Evolutionary conservation across 768 basidiomycete genomes (phyloP), one percentile per base, ranked within the genome.

Genomic region (Pulveroboletus sp.): DNA sequence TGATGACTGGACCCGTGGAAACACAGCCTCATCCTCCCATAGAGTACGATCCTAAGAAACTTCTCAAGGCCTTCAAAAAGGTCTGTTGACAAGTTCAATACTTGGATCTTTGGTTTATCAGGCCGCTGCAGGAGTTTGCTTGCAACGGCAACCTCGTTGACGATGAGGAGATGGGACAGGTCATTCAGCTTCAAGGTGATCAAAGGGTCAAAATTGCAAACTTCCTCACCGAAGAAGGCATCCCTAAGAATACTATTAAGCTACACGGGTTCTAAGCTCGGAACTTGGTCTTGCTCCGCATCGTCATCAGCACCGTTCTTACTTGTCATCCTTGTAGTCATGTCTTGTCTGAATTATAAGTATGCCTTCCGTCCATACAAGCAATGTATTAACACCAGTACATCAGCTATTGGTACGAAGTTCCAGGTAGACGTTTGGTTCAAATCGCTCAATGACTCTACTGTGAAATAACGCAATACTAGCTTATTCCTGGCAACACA

Each of bases 1-100:
- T 44, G 15, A 10, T n/a, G 8, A 17, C 38, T 50, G 27, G 43
- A 21, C 35, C 35, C 11, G 54, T 52, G 36, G 55, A 38, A 49
- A 54, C 55, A 39, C 54, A 45, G n/a, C 46, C 60, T 49, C 41
- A 57, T 31, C 58, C 12, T 38, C 35, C 21, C 36, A n/a, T 66
- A 93, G 93, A 93, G 73, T 97, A 95, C 72, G 93, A 97, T 70
- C 80, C 84, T 59, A 98, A 96, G 85, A 99, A 98, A 75, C 79
- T 99, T 57, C 78, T 98, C 71, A 98, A 98, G 71, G 93, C 90
- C 12, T 96, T 98, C 79, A 99, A 98, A 81, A 99, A 97, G 86
- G 92, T 88, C 51, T 41, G 51, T 3, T 15, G 8, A 39, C 28
- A 7, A 1, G n/a, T 35, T 11, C 28, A 4, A 11, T 49, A 3